These are phyloP conservation scores for Oenanthe sinensis DNA, from an alignment of 129 eudicot genomes.

Conservation along the genomic window DNA sequence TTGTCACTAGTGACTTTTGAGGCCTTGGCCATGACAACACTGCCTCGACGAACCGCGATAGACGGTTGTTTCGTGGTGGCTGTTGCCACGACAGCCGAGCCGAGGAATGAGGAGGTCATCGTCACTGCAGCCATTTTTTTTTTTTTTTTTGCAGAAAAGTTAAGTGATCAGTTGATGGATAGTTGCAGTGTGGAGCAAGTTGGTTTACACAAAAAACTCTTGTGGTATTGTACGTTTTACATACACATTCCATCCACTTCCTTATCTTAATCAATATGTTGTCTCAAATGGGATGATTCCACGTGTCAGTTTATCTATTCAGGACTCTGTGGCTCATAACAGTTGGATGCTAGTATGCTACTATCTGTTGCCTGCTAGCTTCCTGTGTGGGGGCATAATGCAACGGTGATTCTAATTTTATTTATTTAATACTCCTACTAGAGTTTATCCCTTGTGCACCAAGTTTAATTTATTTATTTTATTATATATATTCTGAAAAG, in stretches of 20 bases:
- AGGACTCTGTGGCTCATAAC: background rate
- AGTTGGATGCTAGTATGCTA: background rate
- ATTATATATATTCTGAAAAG: too few relatives aligned
- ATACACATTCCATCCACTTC: background rate
- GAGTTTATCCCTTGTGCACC: too few relatives aligned
- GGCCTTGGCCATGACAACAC: slow-evolving; percentile 42
- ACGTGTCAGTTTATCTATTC: background rate
- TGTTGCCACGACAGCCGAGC: slow-evolving; percentile 29
- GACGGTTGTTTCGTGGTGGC: slow-evolving; percentile 33
- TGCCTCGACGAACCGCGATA: slow-evolving; percentile 30
- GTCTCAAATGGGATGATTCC: background rate
- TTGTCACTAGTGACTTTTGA: slow-evolving; percentile 25
- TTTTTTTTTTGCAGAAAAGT: slow-evolving; percentile 8
- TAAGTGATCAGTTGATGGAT: background rate
- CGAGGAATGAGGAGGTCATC: slow-evolving; percentile 59
- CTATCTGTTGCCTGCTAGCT: background rate
- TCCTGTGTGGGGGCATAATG: background rate
- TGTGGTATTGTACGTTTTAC: background rate
- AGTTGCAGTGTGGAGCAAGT: background rate
- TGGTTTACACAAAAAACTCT: background rate
- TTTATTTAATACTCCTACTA: too few relatives aligned
- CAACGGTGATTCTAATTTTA: too few relatives aligned
- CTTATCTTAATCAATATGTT: background rate
- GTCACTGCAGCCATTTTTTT: slow-evolving; percentile 63
- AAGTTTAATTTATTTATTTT: too few relatives aligned